These are phyloP conservation scores for Daedaleopsis sinensis DNA, from an alignment of 768 basidiomycete genomes.

Conservation along the genomic window DNA sequence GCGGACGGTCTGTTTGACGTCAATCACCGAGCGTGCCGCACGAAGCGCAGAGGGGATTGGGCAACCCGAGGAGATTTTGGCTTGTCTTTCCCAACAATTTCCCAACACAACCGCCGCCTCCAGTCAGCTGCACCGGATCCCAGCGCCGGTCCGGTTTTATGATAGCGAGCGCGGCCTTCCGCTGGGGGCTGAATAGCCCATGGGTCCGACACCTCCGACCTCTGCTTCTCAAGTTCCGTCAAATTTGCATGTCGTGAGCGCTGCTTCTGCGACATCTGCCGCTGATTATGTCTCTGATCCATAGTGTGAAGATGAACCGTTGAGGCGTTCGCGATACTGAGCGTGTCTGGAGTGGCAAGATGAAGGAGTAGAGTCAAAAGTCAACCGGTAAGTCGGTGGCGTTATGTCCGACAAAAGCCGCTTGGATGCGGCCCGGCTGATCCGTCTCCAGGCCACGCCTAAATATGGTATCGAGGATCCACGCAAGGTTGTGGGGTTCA, in stretches of 20 bases:
- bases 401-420: background rate
- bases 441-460: background rate
- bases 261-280: background rate
- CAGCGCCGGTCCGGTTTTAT: background rate
- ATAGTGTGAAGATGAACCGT: too few species aligned
- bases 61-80: too few species aligned
- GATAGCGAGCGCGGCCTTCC: background rate
- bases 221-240: background rate
- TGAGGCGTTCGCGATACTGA: too few species aligned
- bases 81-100: too few species aligned
- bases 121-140: background rate
- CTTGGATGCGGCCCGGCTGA: background rate
- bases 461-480: background rate
- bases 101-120: too few species aligned
- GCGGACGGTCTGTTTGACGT: conserved; percentile 1
- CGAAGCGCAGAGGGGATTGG: too few species aligned
- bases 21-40: background rate
- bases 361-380: too few species aligned
- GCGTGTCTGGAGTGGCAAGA: too few species aligned
- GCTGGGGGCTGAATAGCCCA: background rate
- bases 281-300: too few species aligned
- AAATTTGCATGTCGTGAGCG: background rate
- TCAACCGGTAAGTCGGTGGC: too few species aligned
- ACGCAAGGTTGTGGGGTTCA: too few species aligned
- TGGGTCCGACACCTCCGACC: background rate